Evolutionary conservation across 208 protist genomes (phyloP), one percentile per base, ranked within the genome.

Genomic region (Leishmania turanica): DNA sequence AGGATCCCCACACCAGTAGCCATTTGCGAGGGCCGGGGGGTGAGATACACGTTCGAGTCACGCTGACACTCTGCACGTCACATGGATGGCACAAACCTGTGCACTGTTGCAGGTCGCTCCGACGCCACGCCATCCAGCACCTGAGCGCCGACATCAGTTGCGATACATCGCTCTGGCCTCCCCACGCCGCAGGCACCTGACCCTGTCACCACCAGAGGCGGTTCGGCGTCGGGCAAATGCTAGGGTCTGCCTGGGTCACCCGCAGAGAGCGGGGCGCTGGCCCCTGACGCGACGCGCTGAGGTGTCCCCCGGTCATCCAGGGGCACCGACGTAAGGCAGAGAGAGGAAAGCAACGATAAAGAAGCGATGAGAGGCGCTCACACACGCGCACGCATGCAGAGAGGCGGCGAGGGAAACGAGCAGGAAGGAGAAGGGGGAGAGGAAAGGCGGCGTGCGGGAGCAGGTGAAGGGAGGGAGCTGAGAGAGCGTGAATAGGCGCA

Each of bases 261-360:
- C 60, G n/a, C n/a, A 6, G 13, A 66, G 60, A 37, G 60, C 13
- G 60, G n/a, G 58, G 60, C 60, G 4, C 60, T n/a, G 60, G 3
- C 9, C 64, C 37, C 34, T 69, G 34, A 3, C 64, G 31, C 64
- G 34, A 45, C 64, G 19, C 8, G 51, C 9, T 54, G 17, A 54
- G 51, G 51, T 54, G 51, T 6, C 17, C 51, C 15, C 15, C 9
- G 13, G 51, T 21, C 51, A 54, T 54, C 17, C 17, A 54, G 9
- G 6, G n/a, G n/a, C 60, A 66, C 27, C 9, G 8, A 51, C 21
- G 56, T 17, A 56, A 68, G 21, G 42, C 15, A 66, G 78, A 79
- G 78, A 79, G 31, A 75, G 54, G 31, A 40, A 13, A 75, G 53
- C 51, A 13, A 78, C 34, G 77, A 47, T 47, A 11, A 47, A 27